phyloP scores from a whole-genome alignment of 2,329 filamentous ascomycete species.

The Clonostachys rosea region DNA sequence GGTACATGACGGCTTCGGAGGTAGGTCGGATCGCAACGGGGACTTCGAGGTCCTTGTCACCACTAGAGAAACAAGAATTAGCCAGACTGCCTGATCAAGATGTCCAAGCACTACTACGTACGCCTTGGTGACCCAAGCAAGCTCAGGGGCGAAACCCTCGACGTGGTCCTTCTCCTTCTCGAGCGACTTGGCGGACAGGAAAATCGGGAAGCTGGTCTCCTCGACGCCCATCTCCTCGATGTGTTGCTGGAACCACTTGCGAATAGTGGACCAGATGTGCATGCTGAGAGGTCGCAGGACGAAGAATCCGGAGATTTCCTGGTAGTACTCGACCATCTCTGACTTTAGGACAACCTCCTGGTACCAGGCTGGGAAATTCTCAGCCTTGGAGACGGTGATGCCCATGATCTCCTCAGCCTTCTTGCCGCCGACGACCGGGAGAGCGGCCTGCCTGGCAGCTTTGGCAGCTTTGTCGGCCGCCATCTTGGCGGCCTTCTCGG shows the following conservation, averaged over 20 bases:
- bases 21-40: constrained; percentile 65
- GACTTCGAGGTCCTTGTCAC: constrained; percentile 87
- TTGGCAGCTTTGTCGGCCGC: constrained; percentile 59
- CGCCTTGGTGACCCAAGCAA: constrained; percentile 85
- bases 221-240: constrained; percentile 92
- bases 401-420: constrained; percentile 71
- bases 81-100: background rate
- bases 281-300: constrained; percentile 73
- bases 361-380: constrained; percentile 93
- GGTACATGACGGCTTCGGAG: constrained; percentile 84
- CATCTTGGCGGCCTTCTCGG: constrained; percentile 58
- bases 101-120: constrained; percentile 29
- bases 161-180: constrained; percentile 91
- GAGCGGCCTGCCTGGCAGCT: constrained; percentile 47
- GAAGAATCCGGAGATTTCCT: constrained; percentile 92
- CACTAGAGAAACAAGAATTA: constrained; percentile 41
- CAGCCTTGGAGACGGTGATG: constrained; percentile 79
- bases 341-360: constrained; percentile 96
- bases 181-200: constrained; percentile 86
- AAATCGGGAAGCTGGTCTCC: constrained; percentile 96
- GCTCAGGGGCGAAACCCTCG: constrained; percentile 94
- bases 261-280: constrained; percentile 63
- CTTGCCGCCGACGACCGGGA: constrained; percentile 53
- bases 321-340: constrained; percentile 96
- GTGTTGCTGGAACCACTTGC: constrained; percentile 63